Base-by-base conservation (phyloP, 495 filamentous ascomycete species). In the Tetracladium setigerum region DNA sequence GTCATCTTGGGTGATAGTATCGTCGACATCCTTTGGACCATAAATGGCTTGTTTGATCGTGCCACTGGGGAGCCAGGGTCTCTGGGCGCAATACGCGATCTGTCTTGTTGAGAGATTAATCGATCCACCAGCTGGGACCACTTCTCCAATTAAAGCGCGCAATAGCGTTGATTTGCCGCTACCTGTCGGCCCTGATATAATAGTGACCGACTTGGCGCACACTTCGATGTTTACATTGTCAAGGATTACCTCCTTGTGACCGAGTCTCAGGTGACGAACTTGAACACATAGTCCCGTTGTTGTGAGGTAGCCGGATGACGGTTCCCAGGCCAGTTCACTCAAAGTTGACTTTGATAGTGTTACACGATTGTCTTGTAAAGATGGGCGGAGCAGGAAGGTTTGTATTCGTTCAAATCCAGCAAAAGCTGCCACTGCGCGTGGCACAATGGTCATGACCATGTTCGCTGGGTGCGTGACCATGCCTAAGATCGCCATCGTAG, bases 31-130 rank as follows among this genome's bases (percentile, higher is more conserved):
- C 1, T 65, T n/a, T 5, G 2, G 4, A 4, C 22, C 47, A 9
- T 38, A 55, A 5, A 62, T 52, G 12, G 57, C 71, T 10, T 69
- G 45, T 14, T 61, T 82, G 39, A 91, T 87, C 47, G 77, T 89
- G 82, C 88, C 89, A 56, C 84, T 90, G 56, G 89, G 85, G 12
- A 94, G 68, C 87, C 87, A 94, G 11, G 87, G 83, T 5, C 76
- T 83, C 55, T 94, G 87, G 3, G 82, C 77, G 57, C 85, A 90
- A 63, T 88, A 91, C 11, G 80, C 87, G 1, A 90, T 67, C 64
- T 79, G 79, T 39, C 80, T 78, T 15, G 72, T 75, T 1, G 84
- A 80, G 10, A 81, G 60, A 5, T 64, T 58, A n/a, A 73, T 69
- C 5, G 74, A 65, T 6, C 87, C 87, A 12, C 59, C 58, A 12